phyloP scores from a whole-genome alignment of 31 red algal genomes.

The Odonthalia washingtoniensis region DNA sequence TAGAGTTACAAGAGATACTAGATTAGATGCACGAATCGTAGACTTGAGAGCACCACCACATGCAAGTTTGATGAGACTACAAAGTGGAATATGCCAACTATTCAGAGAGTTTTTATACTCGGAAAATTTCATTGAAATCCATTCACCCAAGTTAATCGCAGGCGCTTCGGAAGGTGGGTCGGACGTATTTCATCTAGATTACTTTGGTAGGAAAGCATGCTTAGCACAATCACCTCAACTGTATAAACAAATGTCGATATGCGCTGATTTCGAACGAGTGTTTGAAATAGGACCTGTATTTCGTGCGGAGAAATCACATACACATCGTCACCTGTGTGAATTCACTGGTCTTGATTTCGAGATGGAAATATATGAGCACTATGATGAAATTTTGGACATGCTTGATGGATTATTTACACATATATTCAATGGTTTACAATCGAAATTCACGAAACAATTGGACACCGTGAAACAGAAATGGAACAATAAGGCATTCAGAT shows the following conservation, averaged over 20 bases:
- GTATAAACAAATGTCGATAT: slow-evolving; percentile 99
- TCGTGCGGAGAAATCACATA: slow-evolving; percentile 94
- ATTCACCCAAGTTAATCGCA: slow-evolving; percentile 96
- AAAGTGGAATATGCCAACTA: slow-evolving; percentile 88
- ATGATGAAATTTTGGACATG: slow-evolving; percentile 87
- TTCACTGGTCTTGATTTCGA: slow-evolving; percentile 96
- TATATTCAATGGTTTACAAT: slow-evolving; percentile 92
- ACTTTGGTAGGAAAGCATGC: slow-evolving; percentile 88
- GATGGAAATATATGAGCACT: slow-evolving; percentile 96
- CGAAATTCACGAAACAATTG: slow-evolving; percentile 70
- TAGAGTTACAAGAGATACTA: slow-evolving; percentile 90
- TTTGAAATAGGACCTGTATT: slow-evolving; percentile 99
- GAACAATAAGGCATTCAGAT: slow-evolving; percentile 75
- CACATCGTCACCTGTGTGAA: slow-evolving; percentile 95
- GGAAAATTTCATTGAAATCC: slow-evolving; percentile 90
- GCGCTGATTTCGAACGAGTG: slow-evolving; percentile 89
- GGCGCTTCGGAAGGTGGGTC: slow-evolving; percentile 96
- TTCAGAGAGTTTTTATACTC: slow-evolving; percentile 89
- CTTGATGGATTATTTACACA: slow-evolving; percentile 81
- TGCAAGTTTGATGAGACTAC: slow-evolving; percentile 86
- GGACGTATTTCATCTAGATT: slow-evolving; percentile 84
- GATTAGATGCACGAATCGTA: slow-evolving; percentile 89
- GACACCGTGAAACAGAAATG: slow-evolving; percentile 75
- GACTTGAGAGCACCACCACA: slow-evolving; percentile 94
- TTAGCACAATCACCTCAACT: slow-evolving; percentile 96